Evolutionary conservation across 192 early-diverging fungal species (phyloP).

Genomic region (Geosiphon pyriformis): DNA sequence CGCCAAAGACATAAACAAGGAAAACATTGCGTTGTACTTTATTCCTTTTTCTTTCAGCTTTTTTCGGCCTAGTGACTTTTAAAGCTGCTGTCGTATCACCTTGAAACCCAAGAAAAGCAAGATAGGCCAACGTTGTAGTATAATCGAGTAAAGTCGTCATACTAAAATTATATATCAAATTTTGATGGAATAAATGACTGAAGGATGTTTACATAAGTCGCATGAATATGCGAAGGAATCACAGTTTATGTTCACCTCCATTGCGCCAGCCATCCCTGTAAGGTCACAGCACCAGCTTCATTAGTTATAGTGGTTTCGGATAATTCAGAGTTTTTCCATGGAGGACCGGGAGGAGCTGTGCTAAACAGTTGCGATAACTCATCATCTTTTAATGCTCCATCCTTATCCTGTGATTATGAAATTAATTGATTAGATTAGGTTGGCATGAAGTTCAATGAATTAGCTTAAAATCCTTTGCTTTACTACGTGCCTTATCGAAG

Average conservation of each 20-base stretch:
- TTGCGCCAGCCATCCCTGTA: constrained; percentile 97
- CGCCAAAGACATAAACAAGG: constrained; percentile 92
- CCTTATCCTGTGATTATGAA: constrained; percentile 66
- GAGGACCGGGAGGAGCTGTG: constrained; percentile 77
- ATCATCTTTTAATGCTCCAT: constrained; percentile 81
- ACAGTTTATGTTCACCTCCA: constrained; percentile 67
- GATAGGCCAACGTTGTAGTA: constrained; percentile 82
- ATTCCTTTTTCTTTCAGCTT: constrained; percentile 70
- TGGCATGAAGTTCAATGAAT: background rate
- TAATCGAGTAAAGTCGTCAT: constrained; percentile 95
- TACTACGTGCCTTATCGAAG: constrained; percentile 69
- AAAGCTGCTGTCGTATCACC: constrained; percentile 86
- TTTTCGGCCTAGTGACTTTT: constrained; percentile 66
- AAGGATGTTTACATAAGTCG: background rate
- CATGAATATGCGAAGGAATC: background rate
- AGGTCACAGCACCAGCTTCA: constrained; percentile 81
- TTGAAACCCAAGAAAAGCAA: constrained; percentile 95
- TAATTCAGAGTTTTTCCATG: constrained; percentile 86
- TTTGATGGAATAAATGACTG: background rate
- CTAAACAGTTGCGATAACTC: constrained; percentile 87
- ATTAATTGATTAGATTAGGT: too few species aligned
- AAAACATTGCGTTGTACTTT: constrained; percentile 88
- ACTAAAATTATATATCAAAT: constrained; percentile 36
- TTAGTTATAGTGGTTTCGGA: constrained; percentile 89
- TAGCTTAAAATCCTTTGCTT: background rate